Conservation (phyloP, 140 eudicot species). For the Senecio squalidus region DNA sequence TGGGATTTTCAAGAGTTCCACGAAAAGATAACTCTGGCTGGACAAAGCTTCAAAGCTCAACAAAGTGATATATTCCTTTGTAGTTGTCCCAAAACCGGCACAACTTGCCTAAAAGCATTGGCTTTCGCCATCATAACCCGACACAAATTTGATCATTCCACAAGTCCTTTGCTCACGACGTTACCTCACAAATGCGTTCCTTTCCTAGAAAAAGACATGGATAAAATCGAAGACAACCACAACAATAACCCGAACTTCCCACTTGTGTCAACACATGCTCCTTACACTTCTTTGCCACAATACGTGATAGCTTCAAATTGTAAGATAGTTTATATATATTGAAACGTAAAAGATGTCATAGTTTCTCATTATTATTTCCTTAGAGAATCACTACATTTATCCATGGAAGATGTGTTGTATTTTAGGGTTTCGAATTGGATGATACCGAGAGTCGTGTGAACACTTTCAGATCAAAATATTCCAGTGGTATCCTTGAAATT, state of each 20-base stretch:
- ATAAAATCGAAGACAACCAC: not conserved
- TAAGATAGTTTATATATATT: not conserved
- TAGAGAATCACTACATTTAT: not conserved
- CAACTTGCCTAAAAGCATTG: not conserved
- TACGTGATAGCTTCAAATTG: not conserved
- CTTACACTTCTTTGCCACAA: not conserved
- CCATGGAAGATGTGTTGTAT: no score
- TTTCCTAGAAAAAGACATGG: not conserved
- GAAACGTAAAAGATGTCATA: not conserved
- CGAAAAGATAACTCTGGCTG: not conserved
- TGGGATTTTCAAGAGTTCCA: not conserved
- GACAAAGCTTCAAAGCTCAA: not conserved
- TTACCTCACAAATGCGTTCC: not conserved
- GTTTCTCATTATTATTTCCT: not conserved
- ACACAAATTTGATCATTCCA: not conserved
- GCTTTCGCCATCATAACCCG: constrained; percentile 5
- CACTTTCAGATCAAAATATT: no score
- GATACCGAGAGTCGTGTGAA: no score
- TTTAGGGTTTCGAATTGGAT: no score
- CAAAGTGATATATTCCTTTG: not conserved
- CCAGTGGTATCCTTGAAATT: no score
- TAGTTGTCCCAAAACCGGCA: not conserved
- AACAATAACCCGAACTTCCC: not conserved
- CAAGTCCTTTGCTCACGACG: constrained; percentile 1
- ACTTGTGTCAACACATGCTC: not conserved